These are phyloP conservation scores for Dictyostelium intermedium DNA, from an alignment of 78 protist genomes.

Conservation along the genomic window DNA sequence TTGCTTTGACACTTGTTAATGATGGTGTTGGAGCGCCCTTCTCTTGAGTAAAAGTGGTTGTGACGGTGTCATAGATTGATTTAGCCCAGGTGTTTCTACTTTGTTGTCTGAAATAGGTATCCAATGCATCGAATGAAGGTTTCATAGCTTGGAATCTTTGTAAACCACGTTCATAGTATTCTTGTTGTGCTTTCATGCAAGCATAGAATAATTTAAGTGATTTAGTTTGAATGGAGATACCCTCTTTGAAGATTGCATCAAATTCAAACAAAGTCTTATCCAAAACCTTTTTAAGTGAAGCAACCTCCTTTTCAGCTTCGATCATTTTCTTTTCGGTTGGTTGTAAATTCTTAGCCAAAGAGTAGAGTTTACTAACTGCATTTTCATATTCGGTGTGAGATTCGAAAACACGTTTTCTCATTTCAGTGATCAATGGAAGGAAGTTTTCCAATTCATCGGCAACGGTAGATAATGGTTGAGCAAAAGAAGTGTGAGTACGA, in stretches of 20 bases:
- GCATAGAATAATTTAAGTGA: conserved; percentile 57
- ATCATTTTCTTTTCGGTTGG: conserved; percentile 59
- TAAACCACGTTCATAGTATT: conserved; percentile 64
- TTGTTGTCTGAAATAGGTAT: conserved; percentile 49
- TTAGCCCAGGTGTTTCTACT: conserved; percentile 28
- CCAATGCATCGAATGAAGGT: conserved; percentile 47
- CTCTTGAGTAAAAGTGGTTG: background rate
- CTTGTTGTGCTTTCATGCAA: conserved; percentile 73
- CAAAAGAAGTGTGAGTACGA: conserved; percentile 20
- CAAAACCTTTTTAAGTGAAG: conserved; percentile 1
- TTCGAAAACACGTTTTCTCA: conserved; percentile 64
- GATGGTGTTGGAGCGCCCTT: background rate
- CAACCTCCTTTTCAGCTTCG: conserved; percentile 58
- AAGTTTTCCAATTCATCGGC: conserved; percentile 34
- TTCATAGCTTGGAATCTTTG: conserved; percentile 64
- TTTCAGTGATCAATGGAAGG: conserved; percentile 51
- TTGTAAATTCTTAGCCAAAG: conserved; percentile 46
- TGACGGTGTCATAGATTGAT: background rate
- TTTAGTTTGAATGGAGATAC: conserved; percentile 33
- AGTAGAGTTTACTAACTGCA: conserved; percentile 28
- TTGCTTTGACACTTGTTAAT: background rate
- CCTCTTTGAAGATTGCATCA: conserved; percentile 48
- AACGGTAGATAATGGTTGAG: conserved; percentile 22
- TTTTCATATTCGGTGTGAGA: conserved; percentile 42
- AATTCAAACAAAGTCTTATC: conserved; percentile 31